Evolutionary conservation across 352 stramenopile genomes (phyloP).

Genomic region (Stramenopiles sp.): DNA sequence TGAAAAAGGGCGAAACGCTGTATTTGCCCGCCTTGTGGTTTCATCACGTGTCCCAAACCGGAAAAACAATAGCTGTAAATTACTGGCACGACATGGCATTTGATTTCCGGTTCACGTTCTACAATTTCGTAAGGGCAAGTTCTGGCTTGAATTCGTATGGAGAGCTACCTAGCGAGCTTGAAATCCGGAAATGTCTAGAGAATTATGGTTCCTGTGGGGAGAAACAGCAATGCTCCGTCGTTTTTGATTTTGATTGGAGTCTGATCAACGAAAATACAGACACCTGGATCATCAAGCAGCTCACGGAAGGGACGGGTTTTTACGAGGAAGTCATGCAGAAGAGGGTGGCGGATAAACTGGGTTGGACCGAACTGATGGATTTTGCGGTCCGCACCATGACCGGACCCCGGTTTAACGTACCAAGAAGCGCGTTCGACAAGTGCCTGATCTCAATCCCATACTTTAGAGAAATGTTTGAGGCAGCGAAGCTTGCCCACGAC

Average conservation of each 20-base stretch:
- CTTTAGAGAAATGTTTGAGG: constrained; percentile 20
- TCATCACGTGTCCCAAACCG: constrained; percentile 43
- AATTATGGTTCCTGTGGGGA: background rate
- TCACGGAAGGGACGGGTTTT: constrained; percentile 21
- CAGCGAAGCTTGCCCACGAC: constrained; percentile 14
- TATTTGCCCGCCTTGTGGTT: constrained; percentile 55
- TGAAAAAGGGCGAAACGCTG: constrained; percentile 39
- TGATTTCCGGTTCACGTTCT: constrained; percentile 25
- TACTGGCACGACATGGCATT: constrained; percentile 63
- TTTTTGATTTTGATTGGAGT: constrained; percentile 19
- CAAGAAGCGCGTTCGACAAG: constrained; percentile 1
- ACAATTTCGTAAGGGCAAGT: background rate
- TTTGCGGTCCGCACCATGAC: constrained; percentile 14
- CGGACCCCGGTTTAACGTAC: background rate
- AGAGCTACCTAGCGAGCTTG: no score
- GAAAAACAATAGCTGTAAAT: constrained; percentile 45
- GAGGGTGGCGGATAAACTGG: background rate
- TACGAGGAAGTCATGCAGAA: constrained; percentile 20
- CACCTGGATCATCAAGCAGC: constrained; percentile 27
- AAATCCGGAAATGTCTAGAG: no score
- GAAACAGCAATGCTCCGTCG: background rate
- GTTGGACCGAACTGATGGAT: constrained; percentile 25
- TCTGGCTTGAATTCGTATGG: background rate
- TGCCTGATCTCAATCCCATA: constrained; percentile 15
- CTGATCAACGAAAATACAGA: constrained; percentile 31